Evolutionary conservation across 305 asterid genomes (phyloP), one percentile per base, ranked within the genome.

Genomic region (Rubia tinctorum): DNA sequence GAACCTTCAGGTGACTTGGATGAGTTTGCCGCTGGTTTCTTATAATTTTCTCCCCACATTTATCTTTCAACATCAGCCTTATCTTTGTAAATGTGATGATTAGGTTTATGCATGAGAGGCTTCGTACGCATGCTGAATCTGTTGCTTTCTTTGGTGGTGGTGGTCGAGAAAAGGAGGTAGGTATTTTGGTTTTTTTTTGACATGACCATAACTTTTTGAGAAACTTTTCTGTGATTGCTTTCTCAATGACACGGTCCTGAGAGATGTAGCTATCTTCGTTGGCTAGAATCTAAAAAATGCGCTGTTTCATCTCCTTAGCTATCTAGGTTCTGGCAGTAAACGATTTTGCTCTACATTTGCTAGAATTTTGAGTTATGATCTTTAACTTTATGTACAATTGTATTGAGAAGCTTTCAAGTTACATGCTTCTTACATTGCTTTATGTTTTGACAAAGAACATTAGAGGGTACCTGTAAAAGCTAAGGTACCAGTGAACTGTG

Each of bases 91-190:
- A 23, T 66, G 49, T 60, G 23, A 58, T 81, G 73, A 34, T 77
- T 80, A 95, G 99, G 96, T 95, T 84, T 86, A 92, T 95, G 98
- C 98, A 92, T 80, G 98, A 95, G 84, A 88, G 99, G 75, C 86
- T 95, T 82, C 90, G 99, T 37, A 90, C 99, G 61, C 99, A 95
- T 89, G 99, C 99, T 76, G 99, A 95, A 78, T 95, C 99, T 43
- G 91, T 95, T 87, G 99, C 99, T 69, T 95, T 95, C 87, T 95
- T 95, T 80, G 99, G 99, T 73, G 99, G 99, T 73, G 99, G 98
- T 80, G 79, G 89, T 77, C 90, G 99, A 82, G 99, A 95, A 86
- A 92, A 82, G 84, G 97, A 93, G 99, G 99, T 93, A 71, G 68
- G 18, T 22, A 13, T 42, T 37, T 10, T 18, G 6, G 45, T 6